Percentiles rank a stretch among this genome's conserved stretches.
Conservation (phyloP, 2,329 filamentous ascomycete genomes). For the Microsporum canis region DNA sequence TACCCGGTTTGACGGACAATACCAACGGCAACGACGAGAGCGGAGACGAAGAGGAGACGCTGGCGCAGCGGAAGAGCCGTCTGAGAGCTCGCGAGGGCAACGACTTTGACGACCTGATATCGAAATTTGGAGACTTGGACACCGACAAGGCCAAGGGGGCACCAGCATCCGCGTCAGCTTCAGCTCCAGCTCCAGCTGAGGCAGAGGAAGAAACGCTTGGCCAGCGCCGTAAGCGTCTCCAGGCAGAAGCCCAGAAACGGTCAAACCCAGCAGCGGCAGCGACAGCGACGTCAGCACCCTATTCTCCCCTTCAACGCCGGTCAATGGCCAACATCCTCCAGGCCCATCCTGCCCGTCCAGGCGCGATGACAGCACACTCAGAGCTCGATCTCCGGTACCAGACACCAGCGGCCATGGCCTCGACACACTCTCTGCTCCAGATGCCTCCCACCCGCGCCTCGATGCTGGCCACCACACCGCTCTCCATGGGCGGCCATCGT, state of each 20-base stretch:
- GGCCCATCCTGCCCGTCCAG: constrained; percentile 38
- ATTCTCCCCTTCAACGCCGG: constrained; percentile 22
- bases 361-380: constrained; percentile 4
- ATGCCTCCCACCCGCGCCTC: background rate
- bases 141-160: background rate
- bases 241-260: constrained; percentile 25
- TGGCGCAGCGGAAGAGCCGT: constrained; percentile 35
- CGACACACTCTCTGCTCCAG: constrained; percentile 6
- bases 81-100: constrained; percentile 25
- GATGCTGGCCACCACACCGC: background rate
- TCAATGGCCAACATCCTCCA: constrained; percentile 43
- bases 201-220: constrained; percentile 35
- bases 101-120: constrained; percentile 36
- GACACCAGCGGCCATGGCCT: background rate
- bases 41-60: constrained; percentile 30
- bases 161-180: background rate
- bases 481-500: background rate
- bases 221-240: constrained; percentile 36
- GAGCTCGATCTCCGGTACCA: background rate
- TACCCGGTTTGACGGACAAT: constrained; percentile 15
- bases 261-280: background rate
- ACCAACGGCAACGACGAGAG: constrained; percentile 16
- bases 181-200: background rate
- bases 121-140: constrained; percentile 25
- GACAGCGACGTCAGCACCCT: background rate